These are phyloP conservation scores for Camellia lanceoleosa DNA, from an alignment of 148 eudicot genomes.

Conservation along the genomic window DNA sequence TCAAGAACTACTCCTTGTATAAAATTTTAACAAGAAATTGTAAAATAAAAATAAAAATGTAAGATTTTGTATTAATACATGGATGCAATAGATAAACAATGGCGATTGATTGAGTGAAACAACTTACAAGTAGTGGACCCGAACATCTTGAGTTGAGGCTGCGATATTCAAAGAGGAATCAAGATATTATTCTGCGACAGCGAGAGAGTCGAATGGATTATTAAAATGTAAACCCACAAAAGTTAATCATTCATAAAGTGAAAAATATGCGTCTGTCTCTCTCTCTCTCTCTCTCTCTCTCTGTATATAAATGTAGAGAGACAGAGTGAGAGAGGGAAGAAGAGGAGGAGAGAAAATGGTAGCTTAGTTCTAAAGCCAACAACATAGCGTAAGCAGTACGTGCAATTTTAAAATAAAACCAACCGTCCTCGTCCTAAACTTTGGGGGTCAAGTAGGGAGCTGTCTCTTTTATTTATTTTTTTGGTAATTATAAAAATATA, in stretches of 20 bases:
- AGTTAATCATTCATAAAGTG: neutral
- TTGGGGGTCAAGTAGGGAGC: too few relatives aligned
- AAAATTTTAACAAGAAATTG: too few relatives aligned
- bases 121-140: neutral
- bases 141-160: neutral
- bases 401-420: too few relatives aligned
- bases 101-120: neutral
- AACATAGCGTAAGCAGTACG: too few relatives aligned
- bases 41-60: neutral
- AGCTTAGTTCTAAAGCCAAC: neutral
- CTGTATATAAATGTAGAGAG: too few relatives aligned
- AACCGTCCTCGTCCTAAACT: too few relatives aligned
- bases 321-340: too few relatives aligned
- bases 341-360: neutral
- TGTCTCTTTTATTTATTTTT: too few relatives aligned
- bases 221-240: neutral
- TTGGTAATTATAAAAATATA: too few relatives aligned
- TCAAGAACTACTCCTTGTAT: too few relatives aligned
- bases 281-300: neutral
- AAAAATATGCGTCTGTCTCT: neutral
- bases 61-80: neutral
- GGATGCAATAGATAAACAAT: neutral
- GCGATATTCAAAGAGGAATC: neutral
- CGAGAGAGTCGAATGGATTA: neutral
- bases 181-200: neutral